Evolutionary conservation across 1,284 basidiomycete genomes (phyloP).

Genomic region (Inonotus hispidus): DNA sequence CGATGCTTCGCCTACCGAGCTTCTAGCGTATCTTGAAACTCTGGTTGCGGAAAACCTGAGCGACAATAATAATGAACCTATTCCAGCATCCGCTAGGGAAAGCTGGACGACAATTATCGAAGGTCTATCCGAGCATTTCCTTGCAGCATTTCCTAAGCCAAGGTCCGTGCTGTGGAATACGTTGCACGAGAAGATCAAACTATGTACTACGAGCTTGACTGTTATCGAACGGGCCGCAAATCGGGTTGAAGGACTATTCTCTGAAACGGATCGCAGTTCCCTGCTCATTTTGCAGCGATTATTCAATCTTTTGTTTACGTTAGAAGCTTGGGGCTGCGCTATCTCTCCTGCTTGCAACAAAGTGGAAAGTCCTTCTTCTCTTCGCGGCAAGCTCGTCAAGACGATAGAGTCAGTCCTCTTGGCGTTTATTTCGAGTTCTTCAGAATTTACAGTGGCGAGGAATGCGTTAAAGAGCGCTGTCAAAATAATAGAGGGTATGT

Average conservation of each 20-base stretch:
- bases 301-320: conserved; percentile 44
- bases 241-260: conserved; percentile 46
- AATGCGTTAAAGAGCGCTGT: background rate
- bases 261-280: conserved; percentile 38
- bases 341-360: background rate
- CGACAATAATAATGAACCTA: conserved; percentile 22
- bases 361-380: background rate
- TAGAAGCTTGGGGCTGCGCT: conserved; percentile 47
- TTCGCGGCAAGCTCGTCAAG: conserved; percentile 1
- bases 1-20: conserved; percentile 38
- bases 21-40: conserved; percentile 40
- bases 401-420: background rate
- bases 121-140: conserved; percentile 46
- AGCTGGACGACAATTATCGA: conserved; percentile 41
- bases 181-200: conserved; percentile 50
- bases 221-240: conserved; percentile 44
- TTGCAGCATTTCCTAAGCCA: conserved; percentile 44
- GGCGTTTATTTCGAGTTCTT: background rate
- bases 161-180: conserved; percentile 42
- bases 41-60: conserved; percentile 34
- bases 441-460: conserved; percentile 1
- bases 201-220: conserved; percentile 49
- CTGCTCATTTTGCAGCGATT: conserved; percentile 46
- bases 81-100: conserved; percentile 26
- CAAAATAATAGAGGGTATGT: background rate